Conservation (phyloP, 2,329 filamentous ascomycete species). For the Rutstroemia sydowiana region DNA sequence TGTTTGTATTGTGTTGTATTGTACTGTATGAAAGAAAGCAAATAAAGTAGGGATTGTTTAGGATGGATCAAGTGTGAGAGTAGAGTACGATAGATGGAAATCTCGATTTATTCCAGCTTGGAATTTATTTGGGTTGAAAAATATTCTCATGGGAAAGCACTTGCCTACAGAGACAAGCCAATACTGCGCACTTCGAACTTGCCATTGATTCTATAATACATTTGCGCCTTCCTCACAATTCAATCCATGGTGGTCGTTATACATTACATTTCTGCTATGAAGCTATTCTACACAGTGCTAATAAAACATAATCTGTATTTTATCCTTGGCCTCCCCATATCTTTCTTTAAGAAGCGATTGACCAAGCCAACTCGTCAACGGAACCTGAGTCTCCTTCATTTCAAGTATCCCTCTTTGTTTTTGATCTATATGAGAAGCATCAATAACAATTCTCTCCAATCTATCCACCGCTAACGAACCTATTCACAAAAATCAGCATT, state of each 20-base stretch:
- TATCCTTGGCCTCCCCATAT: conserved; percentile 50
- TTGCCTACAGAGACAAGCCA: no score
- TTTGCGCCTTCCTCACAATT: neutral
- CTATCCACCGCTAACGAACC: conserved; percentile 64
- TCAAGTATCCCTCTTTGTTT: conserved; percentile 93
- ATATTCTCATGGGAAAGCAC: no score
- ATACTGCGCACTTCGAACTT: no score
- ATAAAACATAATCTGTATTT: conserved; percentile 58
- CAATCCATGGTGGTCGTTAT: neutral
- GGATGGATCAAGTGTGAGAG: no score
- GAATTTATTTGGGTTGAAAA: no score
- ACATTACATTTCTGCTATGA: neutral
- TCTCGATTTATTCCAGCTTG: no score
- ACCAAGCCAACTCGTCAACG: conserved; percentile 67
- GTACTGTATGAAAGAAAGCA: no score
- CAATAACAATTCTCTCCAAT: conserved; percentile 74
- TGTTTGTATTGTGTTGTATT: no score
- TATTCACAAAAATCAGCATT: conserved; percentile 23
- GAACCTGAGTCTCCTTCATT: conserved; percentile 87
- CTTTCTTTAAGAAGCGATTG: conserved; percentile 63
- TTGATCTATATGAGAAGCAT: conserved; percentile 86
- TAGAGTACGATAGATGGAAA: no score
- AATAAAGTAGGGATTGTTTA: no score
- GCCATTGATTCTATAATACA: no score
- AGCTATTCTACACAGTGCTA: conserved; percentile 30